Conservation (phyloP, 192 early-diverging fungal genomes). For the Coemansia sp. region DNA sequence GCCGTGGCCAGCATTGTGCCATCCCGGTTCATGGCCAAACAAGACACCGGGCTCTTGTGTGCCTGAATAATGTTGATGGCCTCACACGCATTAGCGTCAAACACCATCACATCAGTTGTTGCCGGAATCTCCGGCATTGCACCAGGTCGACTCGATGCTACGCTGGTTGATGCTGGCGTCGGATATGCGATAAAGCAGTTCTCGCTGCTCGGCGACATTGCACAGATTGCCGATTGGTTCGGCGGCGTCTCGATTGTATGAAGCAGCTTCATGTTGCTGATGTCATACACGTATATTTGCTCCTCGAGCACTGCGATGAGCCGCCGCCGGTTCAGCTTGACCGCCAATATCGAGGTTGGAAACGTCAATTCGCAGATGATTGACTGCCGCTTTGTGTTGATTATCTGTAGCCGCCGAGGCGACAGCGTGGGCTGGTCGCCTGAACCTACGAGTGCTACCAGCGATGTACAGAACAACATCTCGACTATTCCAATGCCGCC, state of each 20-base stretch:
- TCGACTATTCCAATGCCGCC: slow-evolving; percentile 93
- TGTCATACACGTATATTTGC: slow-evolving; percentile 96
- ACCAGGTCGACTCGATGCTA: slow-evolving; percentile 55
- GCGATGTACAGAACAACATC: slow-evolving; percentile 96
- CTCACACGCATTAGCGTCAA: slow-evolving; percentile 85
- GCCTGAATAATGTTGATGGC: slow-evolving; percentile 93
- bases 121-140: slow-evolving; percentile 49
- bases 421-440: slow-evolving; percentile 87
- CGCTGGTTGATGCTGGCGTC: slow-evolving; percentile 65
- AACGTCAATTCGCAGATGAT: slow-evolving; percentile 98
- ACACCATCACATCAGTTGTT: slow-evolving; percentile 72
- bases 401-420: slow-evolving; percentile 87
- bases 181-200: slow-evolving; percentile 96
- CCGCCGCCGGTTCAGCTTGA: slow-evolving; percentile 93
- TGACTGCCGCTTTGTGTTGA: slow-evolving; percentile 97
- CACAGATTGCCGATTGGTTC: slow-evolving; percentile 84
- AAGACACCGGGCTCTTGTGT: slow-evolving; percentile 88
- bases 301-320: slow-evolving; percentile 94
- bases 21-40: slow-evolving; percentile 83
- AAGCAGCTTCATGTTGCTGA: slow-evolving; percentile 96
- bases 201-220: slow-evolving; percentile 89
- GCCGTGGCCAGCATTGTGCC: slow-evolving; percentile 94
- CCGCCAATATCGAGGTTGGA: slow-evolving; percentile 85
- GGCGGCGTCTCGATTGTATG: slow-evolving; percentile 95
- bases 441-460: slow-evolving; percentile 93